Base-by-base conservation (phyloP, 768 basidiomycete species). In the Collybiopsis confluens region DNA sequence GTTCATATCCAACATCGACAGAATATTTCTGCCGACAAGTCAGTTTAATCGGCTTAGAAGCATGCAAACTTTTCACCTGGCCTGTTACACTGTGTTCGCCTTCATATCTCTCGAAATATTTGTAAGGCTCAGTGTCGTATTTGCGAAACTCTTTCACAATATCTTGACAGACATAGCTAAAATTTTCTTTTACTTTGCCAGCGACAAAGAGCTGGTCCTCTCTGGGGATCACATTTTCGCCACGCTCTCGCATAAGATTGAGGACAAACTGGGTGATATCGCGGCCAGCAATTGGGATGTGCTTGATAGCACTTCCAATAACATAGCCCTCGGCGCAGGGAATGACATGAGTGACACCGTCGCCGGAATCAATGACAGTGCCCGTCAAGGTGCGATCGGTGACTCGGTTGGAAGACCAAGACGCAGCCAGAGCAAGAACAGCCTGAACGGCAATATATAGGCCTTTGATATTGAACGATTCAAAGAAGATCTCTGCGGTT, bases 401-500 rank as follows among this genome's bases (percentile, higher is more conserved):
- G 58, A 91, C 91, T 56, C 87, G 83, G 68, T 88, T 90, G 56
- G 91, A 94, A 1, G 93, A 82, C 97, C 97, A 98, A 1, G 93
- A 95, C 0, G 96, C 96, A 3, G 97, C 97, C 58, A 99, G 89
- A 0, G 97, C 97, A 9, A 99, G 86, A 4, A 99, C 97, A 33
- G 97, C 97, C 68, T 98, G 97, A 0, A 99, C 97, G 48, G 95
- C 97, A 62, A 99, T 98, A 71, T 98, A 98, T 41, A 98, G 80
- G 20, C 96, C 96, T 66, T 94, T 90, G 74, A 98, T 95, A 72
- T 98, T 98, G 85, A 99, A 99, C 0, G 93, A 96, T 73, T 99
- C 97, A 70, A 98, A 99, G 81, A 99, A 98, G 74, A 98, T 98
- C 68, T 98, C 96, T 18, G 97, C 97, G 0, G 96, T 98, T 69